phyloP scores from a whole-genome alignment of 192 early-diverging fungal genomes.

The Tieghemiomyces parasiticus region DNA sequence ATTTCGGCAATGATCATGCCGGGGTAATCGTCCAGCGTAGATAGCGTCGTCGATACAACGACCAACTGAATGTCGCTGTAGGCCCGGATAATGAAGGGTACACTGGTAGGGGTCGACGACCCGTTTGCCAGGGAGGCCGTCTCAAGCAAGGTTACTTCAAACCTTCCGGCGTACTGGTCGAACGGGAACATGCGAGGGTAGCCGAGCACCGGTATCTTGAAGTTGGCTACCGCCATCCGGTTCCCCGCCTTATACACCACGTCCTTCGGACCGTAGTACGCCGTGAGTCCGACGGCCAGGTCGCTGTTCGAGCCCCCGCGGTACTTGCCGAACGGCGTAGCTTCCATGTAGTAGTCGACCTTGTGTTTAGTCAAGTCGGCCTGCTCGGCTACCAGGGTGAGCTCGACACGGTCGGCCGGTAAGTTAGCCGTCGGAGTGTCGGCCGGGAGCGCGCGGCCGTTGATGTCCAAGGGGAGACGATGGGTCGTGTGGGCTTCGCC shows the following conservation, averaged over 20 bases:
- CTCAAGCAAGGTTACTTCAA: background rate
- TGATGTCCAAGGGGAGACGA: too few species aligned
- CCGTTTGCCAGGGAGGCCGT: too few species aligned
- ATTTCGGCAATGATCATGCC: too few species aligned
- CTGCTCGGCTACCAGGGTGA: conserved; percentile 3
- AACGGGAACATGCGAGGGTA: conserved; percentile 2
- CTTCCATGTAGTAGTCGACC: background rate
- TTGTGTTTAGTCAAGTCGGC: background rate
- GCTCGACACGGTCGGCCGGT: background rate
- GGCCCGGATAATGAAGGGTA: too few species aligned
- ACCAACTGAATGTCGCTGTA: too few species aligned
- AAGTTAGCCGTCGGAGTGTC: background rate
- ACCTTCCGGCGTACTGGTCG: background rate
- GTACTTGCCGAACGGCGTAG: background rate
- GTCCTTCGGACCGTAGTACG: background rate
- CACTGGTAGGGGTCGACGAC: too few species aligned
- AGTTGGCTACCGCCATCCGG: background rate
- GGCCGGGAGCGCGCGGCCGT: too few species aligned
- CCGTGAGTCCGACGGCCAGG: background rate
- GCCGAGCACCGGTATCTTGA: background rate
- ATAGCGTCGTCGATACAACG: too few species aligned
- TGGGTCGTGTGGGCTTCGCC: background rate
- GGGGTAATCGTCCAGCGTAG: too few species aligned
- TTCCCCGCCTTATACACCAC: background rate
- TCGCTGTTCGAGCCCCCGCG: background rate